phyloP scores from a whole-genome alignment of 2,329 filamentous ascomycete genomes.

The Gremmenia infestans region DNA sequence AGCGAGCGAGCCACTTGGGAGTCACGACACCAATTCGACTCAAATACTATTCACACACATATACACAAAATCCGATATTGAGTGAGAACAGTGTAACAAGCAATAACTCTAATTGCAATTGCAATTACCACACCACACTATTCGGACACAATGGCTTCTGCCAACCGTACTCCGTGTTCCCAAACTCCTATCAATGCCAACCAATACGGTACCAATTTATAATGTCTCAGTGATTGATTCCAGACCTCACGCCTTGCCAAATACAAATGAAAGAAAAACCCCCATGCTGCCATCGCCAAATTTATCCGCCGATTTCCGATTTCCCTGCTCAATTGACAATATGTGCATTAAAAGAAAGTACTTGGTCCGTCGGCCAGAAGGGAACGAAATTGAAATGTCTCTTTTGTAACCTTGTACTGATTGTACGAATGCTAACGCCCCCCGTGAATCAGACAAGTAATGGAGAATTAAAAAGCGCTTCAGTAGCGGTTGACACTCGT shows the following conservation, averaged over 20 bases:
- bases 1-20: no score
- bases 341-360: no score
- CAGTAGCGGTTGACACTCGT: slow-evolving; percentile 20
- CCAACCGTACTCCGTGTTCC: background rate
- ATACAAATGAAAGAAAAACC: background rate
- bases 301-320: background rate
- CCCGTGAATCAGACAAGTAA: background rate
- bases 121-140: no score
- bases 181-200: background rate
- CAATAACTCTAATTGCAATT: no score
- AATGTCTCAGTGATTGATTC: background rate
- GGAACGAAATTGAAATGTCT: background rate
- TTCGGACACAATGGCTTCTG: no score
- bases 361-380: no score
- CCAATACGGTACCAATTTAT: background rate
- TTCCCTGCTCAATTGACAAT: no score
- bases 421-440: background rate
- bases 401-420: background rate
- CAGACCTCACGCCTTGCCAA: background rate
- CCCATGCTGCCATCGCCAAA: background rate
- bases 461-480: background rate
- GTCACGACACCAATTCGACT: no score
- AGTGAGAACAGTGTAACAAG: no score
- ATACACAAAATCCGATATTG: no score
- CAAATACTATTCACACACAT: no score